Conservation (phyloP, 345 rosid species). For the Hibiscus syriacus region DNA sequence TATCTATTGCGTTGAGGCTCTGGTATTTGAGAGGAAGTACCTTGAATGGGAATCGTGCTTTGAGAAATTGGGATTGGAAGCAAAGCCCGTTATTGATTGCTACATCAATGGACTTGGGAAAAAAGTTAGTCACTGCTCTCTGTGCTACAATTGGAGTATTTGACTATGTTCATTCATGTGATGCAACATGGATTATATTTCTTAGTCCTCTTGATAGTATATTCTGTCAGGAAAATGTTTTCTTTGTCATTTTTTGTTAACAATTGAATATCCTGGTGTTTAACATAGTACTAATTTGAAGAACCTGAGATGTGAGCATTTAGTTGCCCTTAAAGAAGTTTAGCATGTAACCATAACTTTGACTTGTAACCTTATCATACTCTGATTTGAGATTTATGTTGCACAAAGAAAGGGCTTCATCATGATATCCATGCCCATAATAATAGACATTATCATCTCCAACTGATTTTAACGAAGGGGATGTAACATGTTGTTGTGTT, state of each 20-base stretch:
- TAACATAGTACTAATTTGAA: background rate
- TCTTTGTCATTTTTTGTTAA: background rate
- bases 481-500: background rate
- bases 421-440: background rate
- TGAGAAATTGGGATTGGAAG: slow-evolving; percentile 45
- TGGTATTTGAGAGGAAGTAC: slow-evolving; percentile 44
- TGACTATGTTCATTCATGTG: background rate
- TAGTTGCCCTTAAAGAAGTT: background rate
- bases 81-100: slow-evolving; percentile 55
- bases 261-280: background rate
- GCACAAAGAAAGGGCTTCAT: background rate
- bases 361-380: background rate
- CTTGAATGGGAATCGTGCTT: slow-evolving; percentile 73
- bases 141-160: slow-evolving; percentile 1
- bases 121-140: slow-evolving; percentile 34
- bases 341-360: background rate
- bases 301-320: background rate
- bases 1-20: slow-evolving; percentile 62
- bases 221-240: background rate
- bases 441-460: background rate
- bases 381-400: background rate
- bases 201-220: background rate
- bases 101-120: slow-evolving; percentile 49
- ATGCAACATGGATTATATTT: background rate
- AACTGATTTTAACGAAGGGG: background rate